These are phyloP conservation scores for Afroboletus lepidellus DNA, from an alignment of 1,284 basidiomycete species.

Conservation along the genomic window DNA sequence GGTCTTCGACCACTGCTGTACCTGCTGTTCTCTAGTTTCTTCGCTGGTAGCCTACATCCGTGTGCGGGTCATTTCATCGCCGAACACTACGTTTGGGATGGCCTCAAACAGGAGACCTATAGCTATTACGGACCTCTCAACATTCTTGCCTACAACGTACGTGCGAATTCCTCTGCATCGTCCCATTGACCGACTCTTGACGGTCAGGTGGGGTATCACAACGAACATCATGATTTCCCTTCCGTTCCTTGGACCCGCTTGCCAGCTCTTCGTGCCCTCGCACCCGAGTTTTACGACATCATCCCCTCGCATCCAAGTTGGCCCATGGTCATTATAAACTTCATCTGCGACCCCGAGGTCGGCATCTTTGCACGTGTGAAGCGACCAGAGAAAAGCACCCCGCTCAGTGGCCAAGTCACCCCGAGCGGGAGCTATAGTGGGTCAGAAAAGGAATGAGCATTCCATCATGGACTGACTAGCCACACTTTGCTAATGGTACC, in stretches of 20 bases:
- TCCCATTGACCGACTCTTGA: neutral
- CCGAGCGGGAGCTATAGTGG: conserved; percentile 12
- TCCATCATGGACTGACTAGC: conserved; percentile 5
- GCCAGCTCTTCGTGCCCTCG: conserved; percentile 77
- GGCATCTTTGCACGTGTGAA: conserved; percentile 69
- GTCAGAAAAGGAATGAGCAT: conserved; percentile 19
- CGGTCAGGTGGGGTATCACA: conserved; percentile 91
- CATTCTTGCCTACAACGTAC: conserved; percentile 89
- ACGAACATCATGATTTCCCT: conserved; percentile 99
- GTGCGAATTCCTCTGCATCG: conserved; percentile 28
- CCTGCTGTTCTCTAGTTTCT: conserved; percentile 86
- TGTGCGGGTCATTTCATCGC: conserved; percentile 98
- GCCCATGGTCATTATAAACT: conserved; percentile 93
- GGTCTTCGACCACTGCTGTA: conserved; percentile 76
- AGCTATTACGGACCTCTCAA: conserved; percentile 96
- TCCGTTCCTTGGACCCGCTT: conserved; percentile 95
- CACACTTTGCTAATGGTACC: conserved; percentile 16
- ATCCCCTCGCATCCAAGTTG: conserved; percentile 88
- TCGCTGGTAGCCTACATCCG: conserved; percentile 94
- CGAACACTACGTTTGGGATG: conserved; percentile 94
- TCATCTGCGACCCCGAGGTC: conserved; percentile 87
- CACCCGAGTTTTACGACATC: conserved; percentile 90
- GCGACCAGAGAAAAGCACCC: conserved; percentile 25
- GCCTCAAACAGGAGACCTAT: conserved; percentile 90
- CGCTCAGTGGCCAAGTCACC: conserved; percentile 23